Percentiles rank a stretch among this genome's conserved stretches.
Evolutionary conservation across 352 stramenopile genomes (phyloP).

Genomic region (Globisporangium splendens): DNA sequence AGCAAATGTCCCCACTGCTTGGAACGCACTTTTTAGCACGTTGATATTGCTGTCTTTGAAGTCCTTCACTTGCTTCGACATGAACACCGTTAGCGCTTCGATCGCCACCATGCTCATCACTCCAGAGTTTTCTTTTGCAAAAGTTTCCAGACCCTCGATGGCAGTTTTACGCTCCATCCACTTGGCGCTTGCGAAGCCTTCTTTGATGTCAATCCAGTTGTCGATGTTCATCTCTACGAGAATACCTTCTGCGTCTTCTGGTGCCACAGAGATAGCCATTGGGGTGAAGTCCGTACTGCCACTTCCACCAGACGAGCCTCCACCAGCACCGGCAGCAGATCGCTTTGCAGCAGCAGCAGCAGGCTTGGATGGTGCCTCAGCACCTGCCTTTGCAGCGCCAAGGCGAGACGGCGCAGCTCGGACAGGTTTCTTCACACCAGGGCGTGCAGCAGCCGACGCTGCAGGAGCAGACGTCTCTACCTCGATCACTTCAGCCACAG

Average conservation of each 20-base stretch:
- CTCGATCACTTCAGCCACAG: conserved; percentile 18
- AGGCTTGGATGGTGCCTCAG: conserved; percentile 24
- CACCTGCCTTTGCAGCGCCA: conserved; percentile 35
- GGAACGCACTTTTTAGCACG: conserved; percentile 80
- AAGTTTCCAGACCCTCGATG: conserved; percentile 68
- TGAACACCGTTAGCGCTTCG: conserved; percentile 71
- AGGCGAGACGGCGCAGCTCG: conserved; percentile 47
- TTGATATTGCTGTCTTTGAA: conserved; percentile 91
- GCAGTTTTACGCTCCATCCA: conserved; percentile 82
- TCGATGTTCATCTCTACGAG: conserved; percentile 60
- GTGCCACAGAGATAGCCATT: conserved; percentile 53
- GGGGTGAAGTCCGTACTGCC: conserved; percentile 54
- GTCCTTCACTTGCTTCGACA: conserved; percentile 76
- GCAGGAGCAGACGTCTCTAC: conserved; percentile 19
- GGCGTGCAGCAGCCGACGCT: not conserved
- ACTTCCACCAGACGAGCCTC: conserved; percentile 11
- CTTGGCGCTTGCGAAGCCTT: conserved; percentile 68
- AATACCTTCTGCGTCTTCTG: conserved; percentile 65
- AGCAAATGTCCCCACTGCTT: conserved; percentile 74
- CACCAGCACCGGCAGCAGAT: conserved; percentile 16
- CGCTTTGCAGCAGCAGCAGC: conserved; percentile 23
- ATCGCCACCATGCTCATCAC: conserved; percentile 60
- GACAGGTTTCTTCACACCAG: conserved; percentile 33
- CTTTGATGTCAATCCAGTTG: conserved; percentile 43
- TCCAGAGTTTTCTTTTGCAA: conserved; percentile 40